A percentile compares a stretch with the other conserved stretches of the same genome.
Evolutionary conservation across 345 rosid species (phyloP).

Genomic region (Cardamine resedifolia): DNA sequence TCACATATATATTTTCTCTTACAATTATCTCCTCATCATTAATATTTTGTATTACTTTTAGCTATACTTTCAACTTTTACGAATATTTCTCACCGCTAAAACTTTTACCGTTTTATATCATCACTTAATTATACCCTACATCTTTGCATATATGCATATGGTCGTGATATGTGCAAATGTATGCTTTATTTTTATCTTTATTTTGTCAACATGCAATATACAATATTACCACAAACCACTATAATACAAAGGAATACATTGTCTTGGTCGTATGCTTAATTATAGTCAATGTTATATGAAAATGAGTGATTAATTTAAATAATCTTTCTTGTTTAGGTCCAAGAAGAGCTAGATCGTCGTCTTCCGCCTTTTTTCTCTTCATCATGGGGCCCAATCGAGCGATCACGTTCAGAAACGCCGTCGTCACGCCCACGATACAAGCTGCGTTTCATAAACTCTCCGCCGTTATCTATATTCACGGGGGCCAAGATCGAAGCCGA

Average conservation of each 20-base stretch:
- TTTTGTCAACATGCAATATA: not conserved
- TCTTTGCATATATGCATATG: not conserved
- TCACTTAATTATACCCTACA: not conserved
- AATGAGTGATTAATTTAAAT: not conserved
- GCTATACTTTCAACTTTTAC: not conserved
- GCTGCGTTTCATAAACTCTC: constrained; percentile 46
- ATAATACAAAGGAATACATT: too few species aligned
- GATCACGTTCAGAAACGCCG: constrained; percentile 34
- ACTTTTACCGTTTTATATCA: not conserved
- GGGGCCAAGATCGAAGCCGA: constrained; percentile 52
- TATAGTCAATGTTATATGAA: not conserved
- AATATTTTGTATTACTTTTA: not conserved
- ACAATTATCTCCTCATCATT: not conserved
- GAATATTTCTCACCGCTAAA: too few species aligned
- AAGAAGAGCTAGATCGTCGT: constrained; percentile 46
- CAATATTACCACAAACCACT: not conserved
- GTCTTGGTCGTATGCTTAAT: not conserved
- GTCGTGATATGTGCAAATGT: not conserved
- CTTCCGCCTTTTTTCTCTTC: constrained; percentile 20
- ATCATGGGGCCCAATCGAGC: constrained; percentile 31
- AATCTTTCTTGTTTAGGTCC: constrained; percentile 39
- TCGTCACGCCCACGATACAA: constrained; percentile 36
- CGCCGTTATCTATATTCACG: constrained; percentile 54
- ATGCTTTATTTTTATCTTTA: not conserved
- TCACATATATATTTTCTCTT: too few species aligned